These are phyloP conservation scores for Penicillium chermesinum DNA, from an alignment of 495 filamentous ascomycete species.

Conservation along the genomic window DNA sequence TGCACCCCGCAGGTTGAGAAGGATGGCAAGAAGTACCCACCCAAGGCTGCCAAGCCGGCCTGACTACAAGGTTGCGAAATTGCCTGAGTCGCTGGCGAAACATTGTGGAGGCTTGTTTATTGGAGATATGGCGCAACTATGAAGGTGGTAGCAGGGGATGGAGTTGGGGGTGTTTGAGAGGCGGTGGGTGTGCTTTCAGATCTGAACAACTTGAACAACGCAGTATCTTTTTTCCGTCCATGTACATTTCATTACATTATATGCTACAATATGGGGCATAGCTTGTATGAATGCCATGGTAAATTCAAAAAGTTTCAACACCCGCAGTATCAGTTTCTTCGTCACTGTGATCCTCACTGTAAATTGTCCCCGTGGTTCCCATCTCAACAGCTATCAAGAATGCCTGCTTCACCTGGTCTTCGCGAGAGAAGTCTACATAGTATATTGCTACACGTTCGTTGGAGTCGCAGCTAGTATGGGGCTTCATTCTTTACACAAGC, in stretches of 20 bases:
- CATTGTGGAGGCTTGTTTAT: too few relatives aligned
- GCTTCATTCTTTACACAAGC: too few relatives aligned
- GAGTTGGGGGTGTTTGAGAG: background rate
- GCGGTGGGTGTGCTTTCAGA: too few relatives aligned
- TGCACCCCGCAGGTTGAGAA: slow-evolving; percentile 58
- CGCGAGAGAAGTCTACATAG: slow-evolving; percentile 32
- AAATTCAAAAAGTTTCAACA: slow-evolving; percentile 8
- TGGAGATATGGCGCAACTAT: background rate
- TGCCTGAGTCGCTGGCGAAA: slow-evolving; percentile 1
- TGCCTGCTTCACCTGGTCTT: slow-evolving; percentile 14
- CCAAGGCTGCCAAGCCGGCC: slow-evolving; percentile 47
- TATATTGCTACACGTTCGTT: too few relatives aligned
- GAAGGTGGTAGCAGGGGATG: background rate
- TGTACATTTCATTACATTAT: too few relatives aligned
- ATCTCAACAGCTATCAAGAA: slow-evolving; percentile 13
- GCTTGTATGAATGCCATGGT: too few relatives aligned
- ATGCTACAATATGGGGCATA: too few relatives aligned
- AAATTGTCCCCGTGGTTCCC: slow-evolving; percentile 10
- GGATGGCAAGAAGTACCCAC: slow-evolving; percentile 59
- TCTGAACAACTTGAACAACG: too few relatives aligned
- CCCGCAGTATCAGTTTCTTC: slow-evolving; percentile 3
- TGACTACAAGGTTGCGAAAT: slow-evolving; percentile 25
- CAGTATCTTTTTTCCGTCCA: too few relatives aligned
- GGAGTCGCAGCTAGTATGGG: too few relatives aligned
- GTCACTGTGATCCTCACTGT: slow-evolving; percentile 1